Conservation (phyloP, 805 yeast genomes). For the Zygosaccharomyces rouxii region DNA sequence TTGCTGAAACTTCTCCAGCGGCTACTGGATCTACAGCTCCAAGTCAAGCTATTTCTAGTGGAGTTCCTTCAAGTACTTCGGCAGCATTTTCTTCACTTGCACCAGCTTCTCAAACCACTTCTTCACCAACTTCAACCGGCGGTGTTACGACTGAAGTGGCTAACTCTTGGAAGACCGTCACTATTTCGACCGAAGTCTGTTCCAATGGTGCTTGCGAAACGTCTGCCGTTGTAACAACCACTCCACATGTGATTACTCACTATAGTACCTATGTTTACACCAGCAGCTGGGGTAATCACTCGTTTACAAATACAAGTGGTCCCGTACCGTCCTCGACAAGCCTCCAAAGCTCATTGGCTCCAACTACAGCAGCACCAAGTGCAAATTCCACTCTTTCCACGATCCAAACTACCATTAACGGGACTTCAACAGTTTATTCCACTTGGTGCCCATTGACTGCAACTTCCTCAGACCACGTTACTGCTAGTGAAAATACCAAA, state of each 20-base stretch:
- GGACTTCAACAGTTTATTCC: conserved; percentile 27
- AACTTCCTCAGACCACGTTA: not conserved
- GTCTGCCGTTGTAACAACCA: conserved; percentile 4
- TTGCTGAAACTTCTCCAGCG: conserved; percentile 4
- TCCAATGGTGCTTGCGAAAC: conserved; percentile 9
- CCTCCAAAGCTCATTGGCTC: not conserved
- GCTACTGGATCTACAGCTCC: not conserved
- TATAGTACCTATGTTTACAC: not conserved
- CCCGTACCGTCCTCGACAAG: too few species aligned
- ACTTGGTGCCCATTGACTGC: conserved; percentile 28
- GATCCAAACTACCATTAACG: conserved; percentile 25
- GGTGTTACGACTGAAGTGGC: conserved; percentile 9
- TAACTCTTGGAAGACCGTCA: conserved; percentile 8
- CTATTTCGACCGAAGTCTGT: conserved; percentile 20
- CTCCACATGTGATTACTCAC: conserved; percentile 2
- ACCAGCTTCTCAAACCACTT: not conserved
- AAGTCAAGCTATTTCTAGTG: not conserved
- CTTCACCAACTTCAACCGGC: conserved; percentile 5
- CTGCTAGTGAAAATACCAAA: not conserved
- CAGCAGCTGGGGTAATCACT: conserved; percentile 2
- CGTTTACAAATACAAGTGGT: conserved; percentile 1
- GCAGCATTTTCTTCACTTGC: not conserved
- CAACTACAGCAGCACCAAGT: not conserved
- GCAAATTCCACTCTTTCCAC: conserved; percentile 3
- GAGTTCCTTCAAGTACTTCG: not conserved